A percentile compares a stretch with the other conserved stretches of the same genome.
Evolutionary conservation across 805 yeast genomes (phyloP).

Genomic region (Starmerella geochares): DNA sequence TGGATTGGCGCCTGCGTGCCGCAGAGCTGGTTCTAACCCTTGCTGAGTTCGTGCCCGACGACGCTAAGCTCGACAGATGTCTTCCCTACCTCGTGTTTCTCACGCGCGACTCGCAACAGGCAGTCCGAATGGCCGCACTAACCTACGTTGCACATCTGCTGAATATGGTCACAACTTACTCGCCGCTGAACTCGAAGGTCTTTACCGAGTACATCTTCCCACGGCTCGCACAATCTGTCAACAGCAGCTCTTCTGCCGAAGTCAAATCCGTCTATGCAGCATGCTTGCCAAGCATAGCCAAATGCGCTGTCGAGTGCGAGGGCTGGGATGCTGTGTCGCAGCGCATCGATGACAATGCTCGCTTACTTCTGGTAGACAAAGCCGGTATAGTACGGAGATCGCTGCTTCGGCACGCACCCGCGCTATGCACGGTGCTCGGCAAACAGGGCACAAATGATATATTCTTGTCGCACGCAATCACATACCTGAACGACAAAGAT

Average conservation of each 20-base stretch:
- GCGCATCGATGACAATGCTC: constrained; percentile 56
- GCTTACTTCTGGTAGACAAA: constrained; percentile 58
- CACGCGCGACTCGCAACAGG: constrained; percentile 55
- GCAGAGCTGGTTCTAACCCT: constrained; percentile 67
- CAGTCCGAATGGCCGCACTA: constrained; percentile 59
- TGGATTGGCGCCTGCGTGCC: constrained; percentile 53
- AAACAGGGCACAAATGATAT: constrained; percentile 81
- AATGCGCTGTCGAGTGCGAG: constrained; percentile 40
- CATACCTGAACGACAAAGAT: constrained; percentile 75
- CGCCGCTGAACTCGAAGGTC: constrained; percentile 63
- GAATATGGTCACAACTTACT: constrained; percentile 49
- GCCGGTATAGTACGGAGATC: constrained; percentile 58
- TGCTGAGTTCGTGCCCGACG: constrained; percentile 69
- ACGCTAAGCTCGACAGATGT: constrained; percentile 72
- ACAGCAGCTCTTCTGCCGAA: constrained; percentile 36
- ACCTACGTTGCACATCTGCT: constrained; percentile 58
- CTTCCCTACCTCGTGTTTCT: constrained; percentile 70
- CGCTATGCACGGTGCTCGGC: constrained; percentile 73
- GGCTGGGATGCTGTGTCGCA: constrained; percentile 28
- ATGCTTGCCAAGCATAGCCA: constrained; percentile 63
- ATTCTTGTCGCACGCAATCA: constrained; percentile 78
- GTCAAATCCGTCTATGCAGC: constrained; percentile 61
- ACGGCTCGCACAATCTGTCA: constrained; percentile 39
- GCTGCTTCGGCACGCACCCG: constrained; percentile 58
- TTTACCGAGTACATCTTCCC: constrained; percentile 81